Evolutionary conservation across 805 yeast genomes (phyloP).

Genomic region (Grigorovia yakushimaensis): DNA sequence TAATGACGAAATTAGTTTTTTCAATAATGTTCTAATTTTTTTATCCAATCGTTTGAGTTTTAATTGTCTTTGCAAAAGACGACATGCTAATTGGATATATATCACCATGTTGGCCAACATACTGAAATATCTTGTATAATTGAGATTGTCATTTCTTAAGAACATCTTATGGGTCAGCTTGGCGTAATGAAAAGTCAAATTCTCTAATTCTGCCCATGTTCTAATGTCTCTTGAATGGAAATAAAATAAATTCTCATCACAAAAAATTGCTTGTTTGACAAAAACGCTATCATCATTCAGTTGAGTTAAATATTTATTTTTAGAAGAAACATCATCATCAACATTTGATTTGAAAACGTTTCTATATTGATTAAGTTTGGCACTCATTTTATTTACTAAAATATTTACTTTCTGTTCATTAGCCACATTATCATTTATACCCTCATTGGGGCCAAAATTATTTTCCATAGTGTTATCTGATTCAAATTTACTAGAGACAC

Average conservation of each 20-base stretch:
- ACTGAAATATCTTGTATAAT: conserved; percentile 46
- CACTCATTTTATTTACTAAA: not conserved
- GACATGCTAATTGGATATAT: conserved; percentile 43
- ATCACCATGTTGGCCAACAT: conserved; percentile 44
- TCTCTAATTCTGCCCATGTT: conserved; percentile 49
- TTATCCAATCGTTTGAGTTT: conserved; percentile 37
- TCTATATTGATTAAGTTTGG: not conserved
- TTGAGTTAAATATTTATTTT: not conserved
- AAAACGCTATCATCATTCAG: conserved; percentile 2
- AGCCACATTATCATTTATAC: not conserved
- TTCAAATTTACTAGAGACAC: not conserved
- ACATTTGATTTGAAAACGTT: not conserved
- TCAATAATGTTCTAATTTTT: conserved; percentile 40
- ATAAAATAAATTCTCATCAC: conserved; percentile 40
- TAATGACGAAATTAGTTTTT: conserved; percentile 42
- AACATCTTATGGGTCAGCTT: conserved; percentile 43
- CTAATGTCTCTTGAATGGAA: conserved; percentile 49
- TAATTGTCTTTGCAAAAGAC: conserved; percentile 45
- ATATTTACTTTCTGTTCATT: not conserved
- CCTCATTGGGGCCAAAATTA: not conserved
- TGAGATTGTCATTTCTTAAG: conserved; percentile 38
- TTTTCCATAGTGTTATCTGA: not conserved
- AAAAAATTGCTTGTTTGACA: conserved; percentile 18
- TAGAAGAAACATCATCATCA: not conserved
- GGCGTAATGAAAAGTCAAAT: conserved; percentile 38